Evolutionary conservation across 2,329 filamentous ascomycete genomes (phyloP), one percentile per base, ranked within the genome.

Genomic region (Fusarium sp.): DNA sequence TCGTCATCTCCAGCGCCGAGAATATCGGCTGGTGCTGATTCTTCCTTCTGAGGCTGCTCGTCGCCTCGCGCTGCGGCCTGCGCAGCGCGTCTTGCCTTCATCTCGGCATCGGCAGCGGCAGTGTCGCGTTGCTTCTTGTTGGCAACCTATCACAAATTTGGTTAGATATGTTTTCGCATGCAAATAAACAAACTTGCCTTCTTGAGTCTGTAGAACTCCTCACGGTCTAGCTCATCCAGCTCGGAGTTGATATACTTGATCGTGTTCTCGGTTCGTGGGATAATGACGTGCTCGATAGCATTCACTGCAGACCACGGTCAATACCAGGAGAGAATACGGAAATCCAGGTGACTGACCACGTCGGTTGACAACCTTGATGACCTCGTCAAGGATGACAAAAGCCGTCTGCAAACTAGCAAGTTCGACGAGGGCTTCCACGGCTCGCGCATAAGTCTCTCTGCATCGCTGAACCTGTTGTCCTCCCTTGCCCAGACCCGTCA

Each of bases 171-270:
- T 16, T 10, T 29, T 9, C 11, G 22, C 27, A 29, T 1, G 18
- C 31, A n/a, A 10, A 13, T 5, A 31, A 27, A 37, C 14, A 42
- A 29, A 58, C 76, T 52, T 71, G 80, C 85, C 88, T 99, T 99
- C 86, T 99, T 99, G 81, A 99, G 85, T 75, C 96, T 89, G 85
- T 98, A 99, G 83, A 99, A 99, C 82, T 99, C 96, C 83, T 98
- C 96, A 87, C 96, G 91, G 84, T 98, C 97, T 60, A 99, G 88
- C 85, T 99, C 96, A 81, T 99, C 96, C 18, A 99, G 90, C 83
- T 99, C 96, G 1, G 96, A 98, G 85, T 98, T 98, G 88, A 98
- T 98, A 81, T 98, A 99, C 85, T 98, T 98, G 87, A 99, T 99
- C n/a, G 96, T 99, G 80, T 98, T 99, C 83, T 99, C 96, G 16